Percentiles rank a stretch among this genome's conserved stretches.
These are phyloP conservation scores for Porcisia hertigi DNA, from an alignment of 208 protist genomes.

Conservation along the genomic window DNA sequence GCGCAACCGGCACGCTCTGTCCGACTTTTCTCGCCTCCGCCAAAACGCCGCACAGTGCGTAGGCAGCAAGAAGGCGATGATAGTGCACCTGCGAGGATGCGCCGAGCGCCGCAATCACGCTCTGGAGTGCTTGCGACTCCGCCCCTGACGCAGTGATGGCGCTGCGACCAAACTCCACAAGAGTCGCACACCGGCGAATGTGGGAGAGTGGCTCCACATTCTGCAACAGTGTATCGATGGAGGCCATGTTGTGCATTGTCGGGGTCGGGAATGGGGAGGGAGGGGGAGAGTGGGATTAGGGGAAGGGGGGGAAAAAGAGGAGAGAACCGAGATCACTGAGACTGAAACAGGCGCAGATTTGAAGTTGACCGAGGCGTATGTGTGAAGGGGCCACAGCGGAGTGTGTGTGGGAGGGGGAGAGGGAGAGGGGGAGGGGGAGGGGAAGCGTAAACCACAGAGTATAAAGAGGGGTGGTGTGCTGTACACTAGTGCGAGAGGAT, in stretches of 20 bases:
- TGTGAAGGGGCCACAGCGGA: no score
- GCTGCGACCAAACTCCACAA: constrained; percentile 16
- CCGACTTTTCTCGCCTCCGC: background rate
- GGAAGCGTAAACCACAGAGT: no score
- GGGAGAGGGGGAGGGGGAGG: no score
- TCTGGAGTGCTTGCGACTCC: background rate
- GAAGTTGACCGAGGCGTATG: background rate
- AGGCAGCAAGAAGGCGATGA: constrained; percentile 28
- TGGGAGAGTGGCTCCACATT: constrained; percentile 11
- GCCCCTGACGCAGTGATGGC: background rate
- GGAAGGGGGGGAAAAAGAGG: no score
- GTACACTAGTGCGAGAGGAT: no score
- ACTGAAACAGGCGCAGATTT: background rate
- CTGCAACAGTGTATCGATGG: background rate
- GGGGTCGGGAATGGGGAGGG: background rate
- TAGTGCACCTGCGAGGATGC: constrained; percentile 16
- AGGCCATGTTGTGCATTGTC: background rate
- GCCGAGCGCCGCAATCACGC: constrained; percentile 9
- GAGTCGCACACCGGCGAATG: constrained; percentile 10
- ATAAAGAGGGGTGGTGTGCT: no score
- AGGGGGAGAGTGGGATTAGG: no score
- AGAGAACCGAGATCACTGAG: background rate
- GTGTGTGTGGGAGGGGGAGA: no score
- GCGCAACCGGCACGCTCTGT: background rate
- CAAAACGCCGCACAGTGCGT: constrained; percentile 21